Percentiles rank a stretch among this genome's conserved stretches.
Conservation (phyloP, 306 rosid genomes). For the Cajanus cajan region DNA sequence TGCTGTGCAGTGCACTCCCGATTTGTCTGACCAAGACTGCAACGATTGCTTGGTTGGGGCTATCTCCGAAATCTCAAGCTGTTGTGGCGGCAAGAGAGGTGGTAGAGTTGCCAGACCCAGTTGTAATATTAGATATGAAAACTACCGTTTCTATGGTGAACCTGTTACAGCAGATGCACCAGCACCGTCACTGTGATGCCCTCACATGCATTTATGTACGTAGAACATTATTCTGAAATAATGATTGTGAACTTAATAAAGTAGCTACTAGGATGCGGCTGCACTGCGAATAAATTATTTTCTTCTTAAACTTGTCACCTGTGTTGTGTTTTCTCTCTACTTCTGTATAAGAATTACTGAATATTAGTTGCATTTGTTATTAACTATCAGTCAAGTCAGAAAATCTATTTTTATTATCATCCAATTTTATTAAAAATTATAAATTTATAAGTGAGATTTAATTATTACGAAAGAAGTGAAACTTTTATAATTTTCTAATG, state of each 20-base stretch:
- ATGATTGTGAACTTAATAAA: not conserved
- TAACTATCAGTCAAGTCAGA: too few species aligned
- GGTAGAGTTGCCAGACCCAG: not conserved
- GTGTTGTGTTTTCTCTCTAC: too few species aligned
- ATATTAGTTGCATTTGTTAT: too few species aligned
- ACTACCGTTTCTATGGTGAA: not conserved
- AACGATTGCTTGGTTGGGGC: slow-evolving; percentile 4
- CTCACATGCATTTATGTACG: not conserved
- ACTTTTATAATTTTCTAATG: too few species aligned
- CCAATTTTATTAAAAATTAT: too few species aligned
- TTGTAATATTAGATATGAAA: not conserved
- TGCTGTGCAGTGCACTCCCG: slow-evolving; percentile 40
- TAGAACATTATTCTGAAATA: not conserved
- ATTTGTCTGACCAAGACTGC: slow-evolving; percentile 25
- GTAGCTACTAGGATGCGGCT: not conserved
- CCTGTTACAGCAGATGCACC: not conserved
- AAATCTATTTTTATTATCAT: too few species aligned
- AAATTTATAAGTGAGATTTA: too few species aligned
- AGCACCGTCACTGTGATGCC: not conserved
- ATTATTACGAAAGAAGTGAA: too few species aligned
- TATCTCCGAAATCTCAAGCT: not conserved
- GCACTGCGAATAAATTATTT: not conserved
- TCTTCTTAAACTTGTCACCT: too few species aligned
- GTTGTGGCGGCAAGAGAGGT: not conserved
- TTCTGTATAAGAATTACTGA: too few species aligned